Percentiles rank a stretch among this genome's conserved stretches.
These are phyloP conservation scores for Phlebiopsis gigantea DNA, from an alignment of 768 basidiomycete genomes.

Conservation along the genomic window DNA sequence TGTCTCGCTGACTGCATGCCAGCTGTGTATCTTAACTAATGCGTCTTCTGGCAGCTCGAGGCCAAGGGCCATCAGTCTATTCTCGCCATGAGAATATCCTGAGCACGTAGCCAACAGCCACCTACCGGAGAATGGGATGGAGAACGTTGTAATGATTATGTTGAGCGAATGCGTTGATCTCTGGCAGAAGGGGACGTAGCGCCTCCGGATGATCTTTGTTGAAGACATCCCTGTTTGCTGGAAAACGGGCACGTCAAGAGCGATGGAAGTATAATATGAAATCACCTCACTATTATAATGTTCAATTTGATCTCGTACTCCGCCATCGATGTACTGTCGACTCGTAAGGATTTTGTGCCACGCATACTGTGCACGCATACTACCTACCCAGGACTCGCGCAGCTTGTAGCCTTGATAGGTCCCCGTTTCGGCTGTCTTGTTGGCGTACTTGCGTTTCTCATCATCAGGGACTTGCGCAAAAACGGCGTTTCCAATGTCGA, in stretches of 20 bases:
- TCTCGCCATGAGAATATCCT: background rate
- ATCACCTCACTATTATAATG: constrained; percentile 49
- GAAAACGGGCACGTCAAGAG: background rate
- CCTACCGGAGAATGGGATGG: constrained; percentile 31
- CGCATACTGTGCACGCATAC: background rate
- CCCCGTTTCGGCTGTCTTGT: constrained; percentile 33
- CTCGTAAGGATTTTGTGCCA: background rate
- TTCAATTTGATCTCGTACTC: constrained; percentile 59
- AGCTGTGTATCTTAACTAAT: constrained; percentile 35
- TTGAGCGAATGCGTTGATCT: constrained; percentile 34
- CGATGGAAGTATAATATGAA: background rate
- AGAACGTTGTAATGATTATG: constrained; percentile 35
- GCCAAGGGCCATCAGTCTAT: constrained; percentile 38
- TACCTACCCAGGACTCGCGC: constrained; percentile 45
- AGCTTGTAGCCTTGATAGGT: constrained; percentile 54
- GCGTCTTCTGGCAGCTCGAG: constrained; percentile 43
- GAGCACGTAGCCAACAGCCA: background rate
- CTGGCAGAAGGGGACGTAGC: constrained; percentile 46
- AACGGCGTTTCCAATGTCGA: constrained; percentile 32
- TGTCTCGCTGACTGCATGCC: constrained; percentile 31
- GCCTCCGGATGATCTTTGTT: constrained; percentile 45
- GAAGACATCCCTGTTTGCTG: constrained; percentile 47
- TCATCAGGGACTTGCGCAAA: constrained; percentile 28
- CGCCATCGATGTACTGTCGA: constrained; percentile 59
- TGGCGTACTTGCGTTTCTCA: constrained; percentile 27